Conservation (phyloP, 2,329 filamentous ascomycete genomes). For the Alternaria postmessia region DNA sequence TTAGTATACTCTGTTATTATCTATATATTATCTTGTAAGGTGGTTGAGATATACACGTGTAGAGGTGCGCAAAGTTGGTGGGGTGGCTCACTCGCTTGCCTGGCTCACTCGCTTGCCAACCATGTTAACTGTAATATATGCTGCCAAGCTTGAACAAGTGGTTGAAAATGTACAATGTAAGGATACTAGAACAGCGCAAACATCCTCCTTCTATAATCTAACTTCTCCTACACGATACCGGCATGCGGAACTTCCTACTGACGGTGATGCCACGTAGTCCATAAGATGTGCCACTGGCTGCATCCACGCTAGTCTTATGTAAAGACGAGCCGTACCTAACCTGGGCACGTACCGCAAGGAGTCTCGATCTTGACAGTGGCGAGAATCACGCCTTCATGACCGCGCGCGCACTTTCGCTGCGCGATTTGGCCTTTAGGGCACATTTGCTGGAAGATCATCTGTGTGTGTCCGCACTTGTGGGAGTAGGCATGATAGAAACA, state of each 20-base stretch:
- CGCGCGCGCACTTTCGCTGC: slow-evolving; percentile 42
- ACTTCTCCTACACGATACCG: too few relatives aligned
- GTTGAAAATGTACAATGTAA: neutral
- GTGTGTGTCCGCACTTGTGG: slow-evolving; percentile 56
- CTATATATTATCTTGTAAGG: too few relatives aligned
- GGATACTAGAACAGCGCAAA: neutral
- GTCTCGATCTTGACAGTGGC: slow-evolving; percentile 43
- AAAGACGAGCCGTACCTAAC: slow-evolving; percentile 24
- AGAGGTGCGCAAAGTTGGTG: too few relatives aligned
- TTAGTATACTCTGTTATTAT: too few relatives aligned
- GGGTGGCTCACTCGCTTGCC: too few relatives aligned
- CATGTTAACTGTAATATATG: neutral
- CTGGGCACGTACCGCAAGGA: slow-evolving; percentile 33
- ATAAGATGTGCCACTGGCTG: neutral
- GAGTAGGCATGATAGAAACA: slow-evolving; percentile 59
- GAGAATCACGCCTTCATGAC: slow-evolving; percentile 42
- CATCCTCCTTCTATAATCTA: neutral
- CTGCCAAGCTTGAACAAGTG: neutral
- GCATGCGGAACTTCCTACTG: neutral
- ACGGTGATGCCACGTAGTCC: too few relatives aligned
- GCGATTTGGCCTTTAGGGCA: slow-evolving; percentile 43
- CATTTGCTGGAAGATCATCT: slow-evolving; percentile 45
- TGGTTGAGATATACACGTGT: too few relatives aligned
- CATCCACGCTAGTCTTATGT: neutral
- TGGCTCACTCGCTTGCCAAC: too few relatives aligned